phyloP scores from a whole-genome alignment of 2,329 filamentous ascomycete species.

The Alternaria longipes region DNA sequence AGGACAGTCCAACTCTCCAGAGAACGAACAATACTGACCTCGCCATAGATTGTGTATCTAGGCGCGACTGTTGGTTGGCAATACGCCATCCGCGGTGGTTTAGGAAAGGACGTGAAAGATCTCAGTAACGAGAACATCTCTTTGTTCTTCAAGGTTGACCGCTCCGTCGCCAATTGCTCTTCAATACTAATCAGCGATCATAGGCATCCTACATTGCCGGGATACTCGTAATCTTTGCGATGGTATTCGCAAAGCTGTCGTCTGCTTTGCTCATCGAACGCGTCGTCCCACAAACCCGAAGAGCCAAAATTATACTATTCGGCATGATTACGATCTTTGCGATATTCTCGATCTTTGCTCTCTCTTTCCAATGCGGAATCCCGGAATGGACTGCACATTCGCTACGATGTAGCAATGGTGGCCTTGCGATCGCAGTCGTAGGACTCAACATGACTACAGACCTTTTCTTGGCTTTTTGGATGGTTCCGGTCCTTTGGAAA shows the following conservation, averaged over 20 bases:
- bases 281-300: conserved; percentile 26
- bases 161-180: not conserved
- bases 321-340: conserved; percentile 23
- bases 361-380: conserved; percentile 30
- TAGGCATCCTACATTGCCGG: conserved; percentile 23
- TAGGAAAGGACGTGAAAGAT: conserved; percentile 19
- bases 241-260: conserved; percentile 30
- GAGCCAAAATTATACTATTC: conserved; percentile 19
- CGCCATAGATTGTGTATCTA: conserved; percentile 21
- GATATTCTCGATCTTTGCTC: conserved; percentile 22
- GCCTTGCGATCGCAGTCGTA: conserved; percentile 27
- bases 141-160: conserved; percentile 27
- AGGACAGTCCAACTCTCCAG: not conserved
- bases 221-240: conserved; percentile 23
- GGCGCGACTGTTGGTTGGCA: conserved; percentile 26
- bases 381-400: conserved; percentile 18
- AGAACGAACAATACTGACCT: conserved; percentile 4
- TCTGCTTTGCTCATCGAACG: conserved; percentile 29
- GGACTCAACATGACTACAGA: conserved; percentile 35
- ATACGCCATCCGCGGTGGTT: conserved; percentile 25
- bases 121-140: conserved; percentile 10
- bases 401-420: conserved; percentile 22
- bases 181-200: not conserved
- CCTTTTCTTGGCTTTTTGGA: conserved; percentile 34
- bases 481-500: conserved; percentile 33